Evolutionary conservation across 1,139 yeast genomes (phyloP), one percentile per base, ranked within the genome.

Genomic region (Nakaseomyces sp.): DNA sequence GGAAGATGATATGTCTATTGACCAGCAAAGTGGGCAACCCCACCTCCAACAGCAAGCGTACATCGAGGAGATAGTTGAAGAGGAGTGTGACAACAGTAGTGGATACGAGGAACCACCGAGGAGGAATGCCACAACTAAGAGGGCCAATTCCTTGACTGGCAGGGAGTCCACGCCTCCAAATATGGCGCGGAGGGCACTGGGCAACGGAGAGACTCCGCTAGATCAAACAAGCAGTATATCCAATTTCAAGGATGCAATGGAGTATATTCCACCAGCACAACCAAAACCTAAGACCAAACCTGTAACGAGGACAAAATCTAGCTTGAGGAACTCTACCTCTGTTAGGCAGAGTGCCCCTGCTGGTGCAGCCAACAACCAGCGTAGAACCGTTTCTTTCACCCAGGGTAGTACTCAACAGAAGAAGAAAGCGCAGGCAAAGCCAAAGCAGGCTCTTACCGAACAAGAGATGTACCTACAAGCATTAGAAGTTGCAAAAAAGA

Each of bases 381-480:
- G 30, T 4, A 39, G 42, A 15, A 24, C 40, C 3, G 41, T 42
- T 10, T 37, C 44, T 5, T 37, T 42, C 32, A 42, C 44, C 3
- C 25, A 38, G 4, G 32, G 26, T 10, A 35, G 18, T 25, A 36
- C 13, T 13, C 22, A 16, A 20, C 41, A 25, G 25, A 29, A 18
- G 25, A 35, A 28, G n/a, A 28, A 31, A 6, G 33, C 36, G 15
- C 25, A 33, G 10, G 40, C 24, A 6, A 37, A 40, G n/a, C 39
- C 42, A 29, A 48, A 45, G 30, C 45, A 47, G 36, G 42, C 43
- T 15, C 17, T 57, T 16, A 55, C 57, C 2, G 58, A 60, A 26
- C 56, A 56, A 29, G 66, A 62, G 43, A 60, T 61, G 64, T 63
- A 62, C 44, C 52, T 55, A 2, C 52, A 52, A 28, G 67, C 67